Evolutionary conservation across 176 grass and related monocot genomes (phyloP).

Genomic region (Aegilops speltoides): DNA sequence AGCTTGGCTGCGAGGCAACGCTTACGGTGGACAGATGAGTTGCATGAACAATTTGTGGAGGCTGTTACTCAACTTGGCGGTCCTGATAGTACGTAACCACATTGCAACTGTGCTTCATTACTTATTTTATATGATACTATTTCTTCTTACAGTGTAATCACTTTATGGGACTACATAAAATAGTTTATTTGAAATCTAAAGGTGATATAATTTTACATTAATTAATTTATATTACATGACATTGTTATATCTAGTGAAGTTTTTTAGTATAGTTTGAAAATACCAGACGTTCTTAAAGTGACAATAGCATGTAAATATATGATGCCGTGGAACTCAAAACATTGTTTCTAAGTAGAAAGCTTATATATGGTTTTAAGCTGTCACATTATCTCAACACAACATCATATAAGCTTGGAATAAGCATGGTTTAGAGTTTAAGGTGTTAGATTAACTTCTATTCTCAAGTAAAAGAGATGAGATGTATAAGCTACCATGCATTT

Average conservation of each 20-base stretch:
- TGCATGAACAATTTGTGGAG: slow-evolving; percentile 91
- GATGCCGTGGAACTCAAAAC: not conserved
- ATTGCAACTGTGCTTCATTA: not conserved
- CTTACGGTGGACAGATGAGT: slow-evolving; percentile 91
- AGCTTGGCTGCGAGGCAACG: slow-evolving; percentile 76
- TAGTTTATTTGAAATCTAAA: slow-evolving; percentile 5
- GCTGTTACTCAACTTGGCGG: slow-evolving; percentile 96
- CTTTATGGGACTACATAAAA: not conserved
- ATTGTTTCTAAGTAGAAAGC: not conserved
- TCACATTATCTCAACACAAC: not conserved
- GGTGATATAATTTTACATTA: not conserved
- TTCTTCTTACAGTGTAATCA: not conserved
- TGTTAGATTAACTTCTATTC: not conserved
- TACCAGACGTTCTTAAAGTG: not conserved
- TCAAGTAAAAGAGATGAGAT: slow-evolving; percentile 14
- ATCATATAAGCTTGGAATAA: not conserved
- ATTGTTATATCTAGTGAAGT: not conserved
- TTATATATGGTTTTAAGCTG: not conserved
- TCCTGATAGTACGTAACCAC: slow-evolving; percentile 77
- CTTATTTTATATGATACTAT: not conserved
- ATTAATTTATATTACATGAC: not conserved
- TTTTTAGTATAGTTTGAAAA: not conserved
- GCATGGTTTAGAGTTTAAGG: not conserved
- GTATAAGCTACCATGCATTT: not conserved
- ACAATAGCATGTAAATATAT: slow-evolving; percentile 20